These are phyloP conservation scores for Butyriboletus loyo DNA, from an alignment of 768 basidiomycete genomes.

Conservation along the genomic window DNA sequence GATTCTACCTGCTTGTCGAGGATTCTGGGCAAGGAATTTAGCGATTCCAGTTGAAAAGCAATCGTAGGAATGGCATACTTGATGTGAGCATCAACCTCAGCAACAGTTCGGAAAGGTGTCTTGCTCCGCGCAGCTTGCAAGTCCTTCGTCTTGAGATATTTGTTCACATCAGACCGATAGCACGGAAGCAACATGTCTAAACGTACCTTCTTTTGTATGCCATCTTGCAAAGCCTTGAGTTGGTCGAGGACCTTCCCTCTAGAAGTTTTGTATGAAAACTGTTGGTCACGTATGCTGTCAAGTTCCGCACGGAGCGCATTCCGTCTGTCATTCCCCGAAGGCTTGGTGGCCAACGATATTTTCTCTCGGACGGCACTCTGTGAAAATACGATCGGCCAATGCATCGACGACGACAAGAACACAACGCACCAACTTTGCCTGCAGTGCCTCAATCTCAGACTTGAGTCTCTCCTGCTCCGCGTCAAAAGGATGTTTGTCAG, in stretches of 20 bases:
- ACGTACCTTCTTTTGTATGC: constrained; percentile 74
- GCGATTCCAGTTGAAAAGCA: not conserved
- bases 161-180: constrained; percentile 1
- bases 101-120: constrained; percentile 72
- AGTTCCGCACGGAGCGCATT: constrained; percentile 75
- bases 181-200: not conserved
- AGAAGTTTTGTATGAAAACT: constrained; percentile 71
- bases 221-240: constrained; percentile 74
- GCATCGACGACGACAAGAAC: not conserved
- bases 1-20: constrained; percentile 91
- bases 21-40: constrained; percentile 43
- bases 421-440: constrained; percentile 73
- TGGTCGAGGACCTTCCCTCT: constrained; percentile 74
- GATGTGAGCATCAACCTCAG: constrained; percentile 85
- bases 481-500: constrained; percentile 85
- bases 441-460: constrained; percentile 78
- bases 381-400: constrained; percentile 2
- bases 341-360: constrained; percentile 60
- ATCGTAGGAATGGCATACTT: constrained; percentile 48
- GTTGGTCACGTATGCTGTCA: constrained; percentile 72
- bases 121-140: constrained; percentile 80
- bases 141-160: constrained; percentile 68
- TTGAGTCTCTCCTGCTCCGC: constrained; percentile 82
- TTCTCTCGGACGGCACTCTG: constrained; percentile 75
- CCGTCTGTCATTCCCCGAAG: constrained; percentile 67